Evolutionary conservation across 495 filamentous ascomycete species (phyloP).

Genomic region (Penicillium alfredii): DNA sequence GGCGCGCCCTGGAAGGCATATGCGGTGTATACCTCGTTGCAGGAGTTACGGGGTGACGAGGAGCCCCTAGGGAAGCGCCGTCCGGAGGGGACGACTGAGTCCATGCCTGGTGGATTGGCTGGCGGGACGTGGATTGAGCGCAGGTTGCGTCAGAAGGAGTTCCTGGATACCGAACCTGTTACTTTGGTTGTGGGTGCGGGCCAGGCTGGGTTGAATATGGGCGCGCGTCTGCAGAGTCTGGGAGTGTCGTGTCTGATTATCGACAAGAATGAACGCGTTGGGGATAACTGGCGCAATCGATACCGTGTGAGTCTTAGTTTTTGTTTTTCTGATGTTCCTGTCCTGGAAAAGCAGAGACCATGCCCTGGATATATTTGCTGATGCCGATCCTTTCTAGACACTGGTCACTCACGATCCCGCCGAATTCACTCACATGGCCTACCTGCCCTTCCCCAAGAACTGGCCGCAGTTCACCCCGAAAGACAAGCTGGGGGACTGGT

Average conservation of each 20-base stretch:
- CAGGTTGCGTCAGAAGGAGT: slow-evolving; percentile 50
- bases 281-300: slow-evolving; percentile 74
- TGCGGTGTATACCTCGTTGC: slow-evolving; percentile 54
- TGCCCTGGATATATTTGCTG: no score
- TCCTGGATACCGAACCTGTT: slow-evolving; percentile 51
- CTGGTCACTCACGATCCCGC: slow-evolving; percentile 42
- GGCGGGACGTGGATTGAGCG: slow-evolving; percentile 66
- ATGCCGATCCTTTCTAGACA: slow-evolving; percentile 11
- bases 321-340: background rate
- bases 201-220: slow-evolving; percentile 52
- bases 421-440: slow-evolving; percentile 71
- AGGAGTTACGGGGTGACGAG: slow-evolving; percentile 44
- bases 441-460: slow-evolving; percentile 60
- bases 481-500: slow-evolving; percentile 71
- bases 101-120: slow-evolving; percentile 49
- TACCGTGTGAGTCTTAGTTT: slow-evolving; percentile 30
- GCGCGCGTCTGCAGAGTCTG: slow-evolving; percentile 65
- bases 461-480: slow-evolving; percentile 72
- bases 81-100: slow-evolving; percentile 49
- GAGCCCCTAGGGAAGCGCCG: slow-evolving; percentile 47
- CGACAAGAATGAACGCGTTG: slow-evolving; percentile 59
- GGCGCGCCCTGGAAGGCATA: slow-evolving; percentile 58
- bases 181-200: slow-evolving; percentile 62
- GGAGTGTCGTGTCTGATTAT: slow-evolving; percentile 58
- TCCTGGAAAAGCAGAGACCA: no score